phyloP scores from a whole-genome alignment of 1,284 basidiomycete species.

The Tremellales sp. region DNA sequence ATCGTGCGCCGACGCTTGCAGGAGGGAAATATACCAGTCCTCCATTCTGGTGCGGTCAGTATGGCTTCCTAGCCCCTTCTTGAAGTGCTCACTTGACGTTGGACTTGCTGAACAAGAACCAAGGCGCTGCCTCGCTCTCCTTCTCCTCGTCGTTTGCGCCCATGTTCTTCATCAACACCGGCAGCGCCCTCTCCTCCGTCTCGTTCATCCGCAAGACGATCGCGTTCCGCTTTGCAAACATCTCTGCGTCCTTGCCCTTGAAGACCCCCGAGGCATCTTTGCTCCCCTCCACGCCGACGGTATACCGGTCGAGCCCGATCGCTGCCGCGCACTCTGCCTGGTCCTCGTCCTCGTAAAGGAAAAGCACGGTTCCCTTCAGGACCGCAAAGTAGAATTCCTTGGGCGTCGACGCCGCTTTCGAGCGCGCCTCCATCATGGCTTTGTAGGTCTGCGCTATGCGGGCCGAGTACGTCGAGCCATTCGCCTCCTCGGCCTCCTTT shows the following conservation, averaged over 20 bases:
- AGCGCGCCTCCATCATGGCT: constrained; percentile 41
- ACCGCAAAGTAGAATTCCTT: constrained; percentile 86
- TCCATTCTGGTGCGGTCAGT: constrained; percentile 52
- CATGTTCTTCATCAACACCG: constrained; percentile 45
- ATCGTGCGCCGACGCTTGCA: constrained; percentile 62
- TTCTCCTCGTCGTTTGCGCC: constrained; percentile 50
- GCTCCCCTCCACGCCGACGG: constrained; percentile 69
- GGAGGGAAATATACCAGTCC: constrained; percentile 88
- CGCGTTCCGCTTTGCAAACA: constrained; percentile 82
- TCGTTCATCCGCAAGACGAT: constrained; percentile 64
- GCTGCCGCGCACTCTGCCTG: constrained; percentile 82
- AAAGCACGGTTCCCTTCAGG: constrained; percentile 81
- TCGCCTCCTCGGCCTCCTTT: constrained; percentile 2
- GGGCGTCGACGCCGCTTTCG: constrained; percentile 62
- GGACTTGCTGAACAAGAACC: constrained; percentile 83
- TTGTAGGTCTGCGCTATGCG: constrained; percentile 40
- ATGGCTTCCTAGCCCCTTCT: not conserved
- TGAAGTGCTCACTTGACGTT: constrained; percentile 57
- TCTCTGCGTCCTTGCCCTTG: constrained; percentile 58
- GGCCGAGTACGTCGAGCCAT: constrained; percentile 20
- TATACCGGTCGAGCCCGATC: constrained; percentile 67
- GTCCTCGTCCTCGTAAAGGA: constrained; percentile 83
- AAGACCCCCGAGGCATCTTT: constrained; percentile 49
- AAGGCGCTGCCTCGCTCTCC: constrained; percentile 56
- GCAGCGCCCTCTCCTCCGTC: constrained; percentile 24